phyloP scores from a whole-genome alignment of 2,329 filamentous ascomycete species.

The Davidsoniella virescens region DNA sequence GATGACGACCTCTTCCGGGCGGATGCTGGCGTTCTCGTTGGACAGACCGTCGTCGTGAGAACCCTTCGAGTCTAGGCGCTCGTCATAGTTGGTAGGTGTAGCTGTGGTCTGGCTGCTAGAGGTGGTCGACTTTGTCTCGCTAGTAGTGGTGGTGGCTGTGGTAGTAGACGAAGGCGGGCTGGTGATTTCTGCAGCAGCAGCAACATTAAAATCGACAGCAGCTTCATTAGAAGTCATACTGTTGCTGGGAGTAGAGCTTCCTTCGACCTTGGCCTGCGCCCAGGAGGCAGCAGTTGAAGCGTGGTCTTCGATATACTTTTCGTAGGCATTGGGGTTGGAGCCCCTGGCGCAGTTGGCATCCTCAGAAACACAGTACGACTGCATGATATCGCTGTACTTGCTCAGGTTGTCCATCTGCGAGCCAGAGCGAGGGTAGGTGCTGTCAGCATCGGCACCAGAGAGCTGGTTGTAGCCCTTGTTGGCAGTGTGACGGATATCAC shows the following conservation, averaged over 20 bases:
- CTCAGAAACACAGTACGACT: slow-evolving; percentile 22
- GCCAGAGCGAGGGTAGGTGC: slow-evolving; percentile 19
- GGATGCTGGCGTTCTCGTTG: no score
- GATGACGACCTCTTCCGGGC: no score
- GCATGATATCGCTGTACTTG: slow-evolving; percentile 17
- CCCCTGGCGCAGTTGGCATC: slow-evolving; percentile 26
- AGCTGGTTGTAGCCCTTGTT: slow-evolving; percentile 21
- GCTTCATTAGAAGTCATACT: background rate
- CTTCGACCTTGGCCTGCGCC: background rate
- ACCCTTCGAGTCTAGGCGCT: no score
- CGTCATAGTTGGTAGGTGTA: no score
- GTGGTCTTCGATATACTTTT: slow-evolving; percentile 14
- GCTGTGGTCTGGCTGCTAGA: no score
- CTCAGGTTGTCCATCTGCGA: slow-evolving; percentile 18
- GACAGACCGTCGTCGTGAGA: no score
- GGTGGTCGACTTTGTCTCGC: no score
- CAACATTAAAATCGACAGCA: background rate
- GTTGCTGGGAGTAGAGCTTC: background rate
- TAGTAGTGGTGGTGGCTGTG: background rate
- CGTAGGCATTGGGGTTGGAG: slow-evolving; percentile 7
- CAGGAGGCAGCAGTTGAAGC: background rate
- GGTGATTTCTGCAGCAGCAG: background rate
- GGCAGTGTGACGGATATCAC: slow-evolving; percentile 21
- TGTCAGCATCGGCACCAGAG: slow-evolving; percentile 16
- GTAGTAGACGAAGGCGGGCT: background rate